Evolutionary conservation across 306 rosid genomes (phyloP).

Genomic region (Dalbergia cultrata): DNA sequence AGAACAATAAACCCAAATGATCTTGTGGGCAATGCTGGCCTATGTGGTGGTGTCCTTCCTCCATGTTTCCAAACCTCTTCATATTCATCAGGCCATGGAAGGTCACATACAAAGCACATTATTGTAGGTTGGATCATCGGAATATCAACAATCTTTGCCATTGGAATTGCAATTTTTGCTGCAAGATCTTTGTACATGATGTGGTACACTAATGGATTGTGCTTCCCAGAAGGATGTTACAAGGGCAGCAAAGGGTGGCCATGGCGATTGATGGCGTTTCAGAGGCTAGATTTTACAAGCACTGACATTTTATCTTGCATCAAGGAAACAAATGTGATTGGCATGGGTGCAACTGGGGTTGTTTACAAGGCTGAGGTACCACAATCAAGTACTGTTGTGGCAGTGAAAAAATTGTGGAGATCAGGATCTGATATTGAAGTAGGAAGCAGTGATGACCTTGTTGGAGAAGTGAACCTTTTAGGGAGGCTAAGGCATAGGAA

Average conservation of each 20-base stretch:
- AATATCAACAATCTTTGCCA: constrained; percentile 66
- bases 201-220: constrained; percentile 79
- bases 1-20: constrained; percentile 81
- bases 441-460: constrained; percentile 78
- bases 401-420: constrained; percentile 91
- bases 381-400: constrained; percentile 69
- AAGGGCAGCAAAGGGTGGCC: constrained; percentile 89
- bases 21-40: constrained; percentile 75
- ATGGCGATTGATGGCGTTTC: constrained; percentile 94
- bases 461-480: constrained; percentile 89
- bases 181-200: constrained; percentile 68
- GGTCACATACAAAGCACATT: constrained; percentile 57
- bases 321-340: constrained; percentile 84
- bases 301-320: constrained; percentile 83
- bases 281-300: constrained; percentile 83
- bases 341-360: constrained; percentile 85
- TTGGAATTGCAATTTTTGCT: constrained; percentile 58
- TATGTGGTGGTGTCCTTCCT: constrained; percentile 83
- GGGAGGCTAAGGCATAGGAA: constrained; percentile 94
- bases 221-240: constrained; percentile 64
- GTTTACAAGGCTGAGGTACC: constrained; percentile 88
- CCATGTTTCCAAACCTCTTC: constrained; percentile 63
- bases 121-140: constrained; percentile 74
- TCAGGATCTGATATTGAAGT: constrained; percentile 74
- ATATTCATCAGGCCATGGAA: constrained; percentile 53